Evolutionary conservation across 306 rosid genomes (phyloP).

Genomic region (Arachis hypogaea): DNA sequence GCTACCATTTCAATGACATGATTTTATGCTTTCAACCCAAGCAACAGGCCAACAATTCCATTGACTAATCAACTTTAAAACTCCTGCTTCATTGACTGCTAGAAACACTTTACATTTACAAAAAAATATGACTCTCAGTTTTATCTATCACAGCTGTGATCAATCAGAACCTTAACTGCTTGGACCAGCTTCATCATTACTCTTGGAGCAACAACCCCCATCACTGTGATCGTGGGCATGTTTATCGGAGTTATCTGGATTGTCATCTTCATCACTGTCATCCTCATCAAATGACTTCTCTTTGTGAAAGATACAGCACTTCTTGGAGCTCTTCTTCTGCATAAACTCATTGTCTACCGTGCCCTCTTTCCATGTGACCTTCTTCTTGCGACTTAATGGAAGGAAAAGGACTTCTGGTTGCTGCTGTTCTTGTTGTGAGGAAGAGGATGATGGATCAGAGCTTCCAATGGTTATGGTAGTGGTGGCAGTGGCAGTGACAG

Average conservation of each 20-base stretch:
- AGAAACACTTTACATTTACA: conserved; percentile 11
- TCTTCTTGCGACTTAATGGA: conserved; percentile 82
- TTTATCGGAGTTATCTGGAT: conserved; percentile 31
- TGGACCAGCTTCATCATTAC: conserved; percentile 51
- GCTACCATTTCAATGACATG: not conserved
- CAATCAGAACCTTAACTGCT: conserved; percentile 43
- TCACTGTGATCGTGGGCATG: conserved; percentile 41
- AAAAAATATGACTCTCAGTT: conserved; percentile 1
- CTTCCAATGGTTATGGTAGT: conserved; percentile 58
- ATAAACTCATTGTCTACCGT: conserved; percentile 94
- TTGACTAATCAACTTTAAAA: not conserved
- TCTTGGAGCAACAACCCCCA: conserved; percentile 50
- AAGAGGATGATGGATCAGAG: conserved; percentile 38
- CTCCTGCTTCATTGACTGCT: conserved; percentile 6
- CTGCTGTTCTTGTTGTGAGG: conserved; percentile 52
- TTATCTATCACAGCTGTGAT: conserved; percentile 4
- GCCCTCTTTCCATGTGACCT: conserved; percentile 90
- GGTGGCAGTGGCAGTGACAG: conserved; percentile 30
- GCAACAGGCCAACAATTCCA: not conserved
- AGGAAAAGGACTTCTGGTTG: conserved; percentile 63
- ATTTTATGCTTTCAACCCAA: conserved; percentile 4
- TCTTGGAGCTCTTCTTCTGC: conserved; percentile 97
- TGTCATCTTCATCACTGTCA: conserved; percentile 74
- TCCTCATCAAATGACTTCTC: conserved; percentile 72
- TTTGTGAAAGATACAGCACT: conserved; percentile 95